phyloP scores from a whole-genome alignment of 306 rosid genomes.

The Vicia sativa region DNA sequence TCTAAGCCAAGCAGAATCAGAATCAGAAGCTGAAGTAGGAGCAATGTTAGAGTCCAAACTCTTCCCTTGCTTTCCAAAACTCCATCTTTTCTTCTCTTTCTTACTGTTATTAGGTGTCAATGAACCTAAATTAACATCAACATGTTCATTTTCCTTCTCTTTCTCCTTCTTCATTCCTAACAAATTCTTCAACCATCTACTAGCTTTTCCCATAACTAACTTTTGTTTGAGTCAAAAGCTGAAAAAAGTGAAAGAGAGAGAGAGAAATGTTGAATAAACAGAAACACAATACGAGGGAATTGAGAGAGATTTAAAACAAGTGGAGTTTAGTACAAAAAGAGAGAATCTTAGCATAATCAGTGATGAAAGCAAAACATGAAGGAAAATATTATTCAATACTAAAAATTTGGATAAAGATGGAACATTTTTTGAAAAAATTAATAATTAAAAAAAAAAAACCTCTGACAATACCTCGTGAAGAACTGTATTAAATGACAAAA shows the following conservation, averaged over 20 bases:
- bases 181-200: constrained; percentile 85
- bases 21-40: constrained; percentile 34
- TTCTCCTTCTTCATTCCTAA: constrained; percentile 49
- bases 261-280: constrained; percentile 29
- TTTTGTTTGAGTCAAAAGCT: constrained; percentile 36
- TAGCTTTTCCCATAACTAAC: constrained; percentile 61
- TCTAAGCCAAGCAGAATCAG: constrained; percentile 65
- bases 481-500: constrained; percentile 95
- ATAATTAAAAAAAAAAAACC: constrained; percentile 40
- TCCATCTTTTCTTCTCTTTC: constrained; percentile 83
- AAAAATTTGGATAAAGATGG: constrained; percentile 48
- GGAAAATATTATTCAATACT: constrained; percentile 48
- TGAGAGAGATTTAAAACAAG: constrained; percentile 16
- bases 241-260: constrained; percentile 36
- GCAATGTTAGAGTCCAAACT: constrained; percentile 30
- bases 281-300: constrained; percentile 22
- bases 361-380: constrained; percentile 49
- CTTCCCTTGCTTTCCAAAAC: constrained; percentile 73
- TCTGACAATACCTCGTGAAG: constrained; percentile 99
- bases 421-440: constrained; percentile 42
- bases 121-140: constrained; percentile 41
- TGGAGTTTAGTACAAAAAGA: constrained; percentile 34
- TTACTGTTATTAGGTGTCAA: constrained; percentile 41
- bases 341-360: constrained; percentile 50
- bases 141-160: constrained; percentile 48